phyloP scores from a whole-genome alignment of 257 asterid genomes.

The Linderniella brevidens region DNA sequence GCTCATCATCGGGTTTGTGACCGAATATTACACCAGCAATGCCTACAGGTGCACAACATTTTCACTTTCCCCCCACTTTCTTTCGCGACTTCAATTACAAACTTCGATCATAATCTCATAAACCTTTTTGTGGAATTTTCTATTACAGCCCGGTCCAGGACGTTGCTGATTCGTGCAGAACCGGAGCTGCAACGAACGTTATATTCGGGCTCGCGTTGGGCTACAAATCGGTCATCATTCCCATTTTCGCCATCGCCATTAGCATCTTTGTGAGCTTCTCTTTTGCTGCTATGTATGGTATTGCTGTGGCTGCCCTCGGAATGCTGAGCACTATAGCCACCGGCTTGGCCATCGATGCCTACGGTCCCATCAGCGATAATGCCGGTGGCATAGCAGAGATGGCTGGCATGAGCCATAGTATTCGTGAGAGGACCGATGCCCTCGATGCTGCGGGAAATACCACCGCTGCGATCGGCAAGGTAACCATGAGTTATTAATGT shows the following conservation, averaged over 20 bases:
- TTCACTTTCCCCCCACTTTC: not conserved
- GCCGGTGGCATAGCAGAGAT: constrained; percentile 97
- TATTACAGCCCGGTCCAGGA: constrained; percentile 60
- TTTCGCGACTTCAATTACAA: not conserved
- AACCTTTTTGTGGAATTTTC: not conserved
- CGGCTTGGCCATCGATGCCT: constrained; percentile 84
- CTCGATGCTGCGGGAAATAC: constrained; percentile 97
- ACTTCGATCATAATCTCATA: not conserved
- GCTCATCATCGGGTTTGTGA: constrained; percentile 79
- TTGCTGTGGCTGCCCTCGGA: constrained; percentile 87
- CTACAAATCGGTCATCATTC: constrained; percentile 84
- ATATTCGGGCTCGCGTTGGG: constrained; percentile 92
- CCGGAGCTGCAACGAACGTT: constrained; percentile 92
- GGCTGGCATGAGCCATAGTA: constrained; percentile 93
- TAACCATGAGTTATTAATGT: constrained; percentile 6
- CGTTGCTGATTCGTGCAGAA: constrained; percentile 94
- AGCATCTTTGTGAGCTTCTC: constrained; percentile 77
- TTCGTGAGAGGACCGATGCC: constrained; percentile 89
- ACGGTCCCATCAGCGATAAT: constrained; percentile 93
- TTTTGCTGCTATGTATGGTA: constrained; percentile 88
- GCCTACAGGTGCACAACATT: constrained; percentile 70
- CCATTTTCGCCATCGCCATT: constrained; percentile 70
- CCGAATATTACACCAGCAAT: constrained; percentile 84
- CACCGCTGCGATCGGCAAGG: constrained; percentile 95
- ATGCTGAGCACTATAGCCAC: constrained; percentile 94